Base-by-base conservation (phyloP, 2,329 filamentous ascomycete species). In the Fusarium sp. region DNA sequence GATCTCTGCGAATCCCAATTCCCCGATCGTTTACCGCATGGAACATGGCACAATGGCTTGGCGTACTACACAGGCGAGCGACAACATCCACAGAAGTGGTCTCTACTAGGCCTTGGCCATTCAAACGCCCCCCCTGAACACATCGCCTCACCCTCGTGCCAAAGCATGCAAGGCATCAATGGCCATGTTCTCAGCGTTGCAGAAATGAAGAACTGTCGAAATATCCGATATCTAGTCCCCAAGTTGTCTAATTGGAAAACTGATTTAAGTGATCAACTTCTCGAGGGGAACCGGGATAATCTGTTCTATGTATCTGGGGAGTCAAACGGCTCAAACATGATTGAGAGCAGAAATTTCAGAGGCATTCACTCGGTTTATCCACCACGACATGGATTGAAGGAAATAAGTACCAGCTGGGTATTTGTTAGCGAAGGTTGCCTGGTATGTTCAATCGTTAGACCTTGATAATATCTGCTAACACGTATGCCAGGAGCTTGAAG, bases 201-300 rank as follows among this genome's bases (percentile, higher is more conserved):
- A 4, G 31, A 66, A 16, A 66, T 66, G 61, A 66, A 66, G 25
- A 66, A 66, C 6, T 66, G 61, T 19, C 63, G 63, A 1, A 66
- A 60, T 8, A 4, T 51, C 0, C 61, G 63, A 2, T 65, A 45
- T 21, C 14, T 66, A 4, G 5, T 60, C 3, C 63, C 63, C 0
- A 66, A 66, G 16, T 7, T 10, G 4, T 7, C 16, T 0, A 7
- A 15, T 0, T 39, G 44, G 61, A 27, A 39, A 19, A 10, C 16
- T 5, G 51, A 27, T 5, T 4, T 1, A 4, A 46, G 35, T 1
- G 63, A 66, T 12, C 25, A 33, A 10, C 37, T 66, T 4, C 31
- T 66, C 0, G 63, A 66, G 2, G 23, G 25, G 7, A 10, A 27
- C 2, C 16, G 38, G 3, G 9, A 27, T 3, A n/a, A 18, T 14